Evolutionary conservation across 2,329 filamentous ascomycete genomes (phyloP), one percentile per base, ranked within the genome.

Genomic region (Stagonosporopsis cucurbitacearum): DNA sequence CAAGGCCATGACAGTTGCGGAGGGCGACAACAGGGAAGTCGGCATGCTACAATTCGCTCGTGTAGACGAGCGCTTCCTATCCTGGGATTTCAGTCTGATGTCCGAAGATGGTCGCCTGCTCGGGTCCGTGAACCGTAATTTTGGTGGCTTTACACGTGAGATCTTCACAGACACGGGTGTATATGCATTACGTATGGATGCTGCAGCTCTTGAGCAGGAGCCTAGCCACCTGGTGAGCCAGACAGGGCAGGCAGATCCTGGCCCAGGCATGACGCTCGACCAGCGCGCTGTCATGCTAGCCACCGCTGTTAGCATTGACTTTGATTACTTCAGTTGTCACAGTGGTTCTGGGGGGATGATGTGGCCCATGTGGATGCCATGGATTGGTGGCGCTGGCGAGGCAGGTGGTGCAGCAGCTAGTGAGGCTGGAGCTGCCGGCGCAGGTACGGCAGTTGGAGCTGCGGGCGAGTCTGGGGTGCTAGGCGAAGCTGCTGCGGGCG

Each of bases 91-190:
- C 69, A 81, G 81, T 9, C 77, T 88, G 3, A 79, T 78, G 30
- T 80, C 81, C 2, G 79, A 81, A 48, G 77, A 83, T 22, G 69
- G 75, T 37, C 75, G 73, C 2, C 71, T 85, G 12, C 80, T 88
- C 50, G 86, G 86, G 37, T 84, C 81, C 2, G 86, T 88, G 4
- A 88, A 87, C 62, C 82, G 86, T 58, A 84, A 87, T 62, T 88
- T 88, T 62, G 78, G 73, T 17, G 86, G 86, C 2, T 86, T 87
- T 66, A 85, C 83, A 2, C 78, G 86, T 12, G 86, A 88, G 60
- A 77, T 88, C 17, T 88, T 88, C 68, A 88, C 86, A 1, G 86
- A 88, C 59, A 88, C 85, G 0, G 86, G 86, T 39, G 83, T 87
- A 0, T 88, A 88, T 65, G 85, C 83, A 7, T 71, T 88, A 15